These are phyloP conservation scores for Apiospora sp. DNA, from an alignment of 2,329 filamentous ascomycete species.

Conservation along the genomic window DNA sequence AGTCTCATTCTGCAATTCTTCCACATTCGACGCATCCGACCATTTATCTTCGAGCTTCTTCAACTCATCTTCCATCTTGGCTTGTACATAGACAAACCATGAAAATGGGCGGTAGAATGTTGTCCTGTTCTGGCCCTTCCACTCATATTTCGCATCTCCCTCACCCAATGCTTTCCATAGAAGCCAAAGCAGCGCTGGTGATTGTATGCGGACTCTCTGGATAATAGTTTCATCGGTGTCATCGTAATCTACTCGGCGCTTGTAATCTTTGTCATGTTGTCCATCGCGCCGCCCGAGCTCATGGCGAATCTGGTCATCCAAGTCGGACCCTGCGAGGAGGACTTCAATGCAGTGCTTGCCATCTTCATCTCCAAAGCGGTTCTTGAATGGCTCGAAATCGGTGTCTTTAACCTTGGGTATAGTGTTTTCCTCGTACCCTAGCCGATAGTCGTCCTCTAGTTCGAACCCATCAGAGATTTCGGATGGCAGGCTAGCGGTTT, in stretches of 20 bases:
- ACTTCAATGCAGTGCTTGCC: not conserved
- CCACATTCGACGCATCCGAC: not conserved
- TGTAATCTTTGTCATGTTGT: not conserved
- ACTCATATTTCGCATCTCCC: not conserved
- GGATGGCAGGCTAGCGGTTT: not conserved
- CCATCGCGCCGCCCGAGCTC: not conserved
- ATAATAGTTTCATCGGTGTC: not conserved
- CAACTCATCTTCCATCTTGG: not conserved
- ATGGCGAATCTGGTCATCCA: not conserved
- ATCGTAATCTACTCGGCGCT: not conserved
- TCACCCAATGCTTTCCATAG: not conserved
- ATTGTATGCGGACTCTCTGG: not conserved
- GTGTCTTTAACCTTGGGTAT: not conserved
- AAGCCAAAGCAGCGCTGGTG: not conserved
- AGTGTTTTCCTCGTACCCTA: not conserved
- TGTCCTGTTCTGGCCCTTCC: not conserved
- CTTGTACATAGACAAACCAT: not conserved
- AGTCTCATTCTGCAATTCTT: not conserved
- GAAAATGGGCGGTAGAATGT: not conserved
- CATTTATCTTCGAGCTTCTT: not conserved
- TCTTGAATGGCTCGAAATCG: slow-evolving; percentile 8
- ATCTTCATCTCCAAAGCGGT: not conserved
- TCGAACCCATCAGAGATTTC: not conserved
- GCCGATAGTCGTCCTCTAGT: not conserved
- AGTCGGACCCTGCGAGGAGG: not conserved